These are phyloP conservation scores for Chalciporus piperatus DNA, from an alignment of 768 basidiomycete species.

Conservation along the genomic window DNA sequence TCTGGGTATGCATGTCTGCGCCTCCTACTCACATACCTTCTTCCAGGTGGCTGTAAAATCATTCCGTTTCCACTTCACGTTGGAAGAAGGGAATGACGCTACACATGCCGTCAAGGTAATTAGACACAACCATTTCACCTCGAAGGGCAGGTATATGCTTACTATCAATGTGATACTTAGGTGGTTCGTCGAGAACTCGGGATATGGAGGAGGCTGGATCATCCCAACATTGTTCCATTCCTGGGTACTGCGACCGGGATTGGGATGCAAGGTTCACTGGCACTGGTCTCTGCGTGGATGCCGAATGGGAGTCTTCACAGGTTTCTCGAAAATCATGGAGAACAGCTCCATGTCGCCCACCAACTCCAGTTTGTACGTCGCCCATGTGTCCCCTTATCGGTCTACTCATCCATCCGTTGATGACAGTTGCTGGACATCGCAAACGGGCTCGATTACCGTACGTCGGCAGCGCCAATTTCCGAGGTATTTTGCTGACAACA, in stretches of 20 bases:
- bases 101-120: not conserved
- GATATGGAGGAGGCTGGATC: constrained; percentile 21
- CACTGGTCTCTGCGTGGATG: constrained; percentile 30
- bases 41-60: constrained; percentile 15
- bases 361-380: constrained; percentile 8
- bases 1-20: not conserved
- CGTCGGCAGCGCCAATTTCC: not conserved
- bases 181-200: constrained; percentile 22
- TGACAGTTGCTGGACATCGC: constrained; percentile 6
- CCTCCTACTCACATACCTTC: not conserved
- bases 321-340: constrained; percentile 11
- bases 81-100: constrained; percentile 1
- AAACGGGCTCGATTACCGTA: constrained; percentile 3
- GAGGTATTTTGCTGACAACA: not conserved
- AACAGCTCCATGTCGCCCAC: not conserved
- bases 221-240: constrained; percentile 21
- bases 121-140: not conserved
- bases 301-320: constrained; percentile 21
- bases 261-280: constrained; percentile 16
- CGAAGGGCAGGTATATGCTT: not conserved
- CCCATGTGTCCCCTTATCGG: not conserved
- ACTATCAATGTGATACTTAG: not conserved
- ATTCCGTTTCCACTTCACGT: constrained; percentile 3
- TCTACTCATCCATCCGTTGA: not conserved
- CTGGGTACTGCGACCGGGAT: constrained; percentile 20